Conservation (phyloP, 148 eudicot species). For the Vaccinium myrtillus region DNA sequence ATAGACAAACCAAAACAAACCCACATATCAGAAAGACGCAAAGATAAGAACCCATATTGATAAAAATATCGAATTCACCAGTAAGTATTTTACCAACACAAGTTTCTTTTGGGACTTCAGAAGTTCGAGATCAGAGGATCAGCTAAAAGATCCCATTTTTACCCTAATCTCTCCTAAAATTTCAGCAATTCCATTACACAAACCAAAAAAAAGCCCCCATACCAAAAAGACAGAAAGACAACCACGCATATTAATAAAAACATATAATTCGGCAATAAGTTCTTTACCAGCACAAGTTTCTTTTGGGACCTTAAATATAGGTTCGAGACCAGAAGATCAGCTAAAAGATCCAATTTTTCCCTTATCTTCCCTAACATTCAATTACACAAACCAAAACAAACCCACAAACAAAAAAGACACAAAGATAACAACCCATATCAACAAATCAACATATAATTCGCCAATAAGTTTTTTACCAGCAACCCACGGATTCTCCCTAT, state of each 20-base stretch:
- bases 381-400: background rate
- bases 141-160: background rate
- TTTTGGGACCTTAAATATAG: background rate
- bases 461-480: background rate
- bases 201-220: background rate
- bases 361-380: background rate
- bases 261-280: background rate
- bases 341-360: slow-evolving; percentile 10
- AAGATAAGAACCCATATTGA: background rate
- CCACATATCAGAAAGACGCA: background rate
- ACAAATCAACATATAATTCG: background rate
- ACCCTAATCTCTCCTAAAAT: background rate
- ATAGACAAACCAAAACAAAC: background rate
- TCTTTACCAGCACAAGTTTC: background rate
- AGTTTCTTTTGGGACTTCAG: background rate
- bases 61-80: background rate
- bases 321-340: background rate
- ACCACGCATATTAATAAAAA: background rate
- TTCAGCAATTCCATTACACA: background rate
- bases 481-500: too few species aligned
- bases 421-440: background rate
- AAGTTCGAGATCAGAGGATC: background rate
- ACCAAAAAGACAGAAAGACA: background rate
- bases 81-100: background rate
- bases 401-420: background rate